These are phyloP conservation scores for Phaeosphaeriaceae sp. DNA, from an alignment of 2,329 filamentous ascomycete genomes.

Conservation along the genomic window DNA sequence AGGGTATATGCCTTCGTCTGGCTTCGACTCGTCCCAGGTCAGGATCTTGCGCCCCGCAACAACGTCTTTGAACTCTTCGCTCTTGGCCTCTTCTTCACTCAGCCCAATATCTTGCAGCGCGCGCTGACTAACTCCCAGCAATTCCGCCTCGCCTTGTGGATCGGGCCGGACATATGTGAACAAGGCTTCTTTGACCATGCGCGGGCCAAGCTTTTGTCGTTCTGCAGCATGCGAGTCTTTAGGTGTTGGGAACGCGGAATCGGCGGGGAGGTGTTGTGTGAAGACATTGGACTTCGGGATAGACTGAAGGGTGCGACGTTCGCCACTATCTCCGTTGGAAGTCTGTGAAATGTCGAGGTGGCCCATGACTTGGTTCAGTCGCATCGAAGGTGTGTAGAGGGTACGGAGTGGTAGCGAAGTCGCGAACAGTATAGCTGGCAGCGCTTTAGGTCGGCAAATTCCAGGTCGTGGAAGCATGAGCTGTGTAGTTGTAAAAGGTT, in stretches of 20 bases:
- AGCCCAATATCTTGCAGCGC: slow-evolving; percentile 86
- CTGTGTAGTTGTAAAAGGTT: not conserved
- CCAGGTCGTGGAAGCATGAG: slow-evolving; percentile 16
- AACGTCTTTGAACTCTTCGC: slow-evolving; percentile 76
- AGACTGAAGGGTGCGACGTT: slow-evolving; percentile 53
- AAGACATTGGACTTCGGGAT: slow-evolving; percentile 72
- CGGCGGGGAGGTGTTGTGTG: slow-evolving; percentile 74
- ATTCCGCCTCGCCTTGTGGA: slow-evolving; percentile 72
- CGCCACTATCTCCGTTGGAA: slow-evolving; percentile 14
- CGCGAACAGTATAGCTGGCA: slow-evolving; percentile 7
- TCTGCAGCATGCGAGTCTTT: slow-evolving; percentile 81
- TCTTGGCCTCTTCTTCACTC: slow-evolving; percentile 70
- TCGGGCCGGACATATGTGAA: slow-evolving; percentile 93
- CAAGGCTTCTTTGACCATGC: slow-evolving; percentile 82
- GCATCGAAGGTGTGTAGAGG: slow-evolving; percentile 28
- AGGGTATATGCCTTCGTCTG: slow-evolving; percentile 74
- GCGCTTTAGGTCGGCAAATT: slow-evolving; percentile 11
- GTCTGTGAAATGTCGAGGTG: slow-evolving; percentile 48
- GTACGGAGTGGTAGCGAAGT: slow-evolving; percentile 12
- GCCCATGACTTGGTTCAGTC: slow-evolving; percentile 55
- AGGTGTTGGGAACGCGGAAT: slow-evolving; percentile 81
- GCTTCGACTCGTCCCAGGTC: slow-evolving; percentile 73
- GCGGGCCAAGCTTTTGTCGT: slow-evolving; percentile 77
- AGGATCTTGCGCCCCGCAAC: slow-evolving; percentile 84
- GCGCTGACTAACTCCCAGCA: slow-evolving; percentile 80